Evolutionary conservation across 2,329 filamentous ascomycete genomes (phyloP).

Genomic region (Penicillium sp.): DNA sequence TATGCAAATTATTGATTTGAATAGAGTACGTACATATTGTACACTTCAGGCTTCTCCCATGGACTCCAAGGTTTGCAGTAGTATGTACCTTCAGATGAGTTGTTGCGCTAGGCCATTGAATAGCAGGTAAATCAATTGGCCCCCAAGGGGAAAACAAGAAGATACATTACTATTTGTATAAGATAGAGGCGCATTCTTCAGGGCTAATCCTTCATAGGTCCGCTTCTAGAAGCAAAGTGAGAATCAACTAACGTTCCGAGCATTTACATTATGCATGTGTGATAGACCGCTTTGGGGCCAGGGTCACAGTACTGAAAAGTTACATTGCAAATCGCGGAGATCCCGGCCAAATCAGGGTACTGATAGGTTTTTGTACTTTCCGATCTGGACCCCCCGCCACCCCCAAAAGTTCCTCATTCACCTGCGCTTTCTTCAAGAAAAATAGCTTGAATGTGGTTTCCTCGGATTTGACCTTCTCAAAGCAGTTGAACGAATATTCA

Average conservation of each 20-base stretch:
- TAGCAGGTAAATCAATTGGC: too few species aligned
- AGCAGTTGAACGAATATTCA: background rate
- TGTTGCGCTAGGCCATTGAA: too few species aligned
- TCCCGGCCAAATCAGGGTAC: background rate
- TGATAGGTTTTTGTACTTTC: conserved; percentile 10
- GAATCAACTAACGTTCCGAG: background rate
- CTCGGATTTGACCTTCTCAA: too few species aligned
- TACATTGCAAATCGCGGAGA: background rate
- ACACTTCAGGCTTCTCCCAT: too few species aligned
- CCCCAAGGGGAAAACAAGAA: too few species aligned
- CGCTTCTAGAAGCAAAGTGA: background rate
- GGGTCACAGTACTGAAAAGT: background rate
- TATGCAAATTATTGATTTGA: too few species aligned
- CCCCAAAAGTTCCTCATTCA: conserved; percentile 5
- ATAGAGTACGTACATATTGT: too few species aligned
- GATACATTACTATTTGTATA: too few species aligned
- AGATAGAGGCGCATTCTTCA: background rate
- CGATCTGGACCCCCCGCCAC: conserved; percentile 9
- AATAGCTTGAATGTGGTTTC: background rate
- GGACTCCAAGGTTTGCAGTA: too few species aligned
- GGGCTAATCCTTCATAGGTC: background rate
- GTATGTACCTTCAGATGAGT: too few species aligned
- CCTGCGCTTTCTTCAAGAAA: background rate
- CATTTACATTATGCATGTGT: too few species aligned
- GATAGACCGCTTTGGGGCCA: conserved; percentile 7